Evolutionary conservation across 2,329 filamentous ascomycete species (phyloP).

Genomic region (Anisogramma anomala): DNA sequence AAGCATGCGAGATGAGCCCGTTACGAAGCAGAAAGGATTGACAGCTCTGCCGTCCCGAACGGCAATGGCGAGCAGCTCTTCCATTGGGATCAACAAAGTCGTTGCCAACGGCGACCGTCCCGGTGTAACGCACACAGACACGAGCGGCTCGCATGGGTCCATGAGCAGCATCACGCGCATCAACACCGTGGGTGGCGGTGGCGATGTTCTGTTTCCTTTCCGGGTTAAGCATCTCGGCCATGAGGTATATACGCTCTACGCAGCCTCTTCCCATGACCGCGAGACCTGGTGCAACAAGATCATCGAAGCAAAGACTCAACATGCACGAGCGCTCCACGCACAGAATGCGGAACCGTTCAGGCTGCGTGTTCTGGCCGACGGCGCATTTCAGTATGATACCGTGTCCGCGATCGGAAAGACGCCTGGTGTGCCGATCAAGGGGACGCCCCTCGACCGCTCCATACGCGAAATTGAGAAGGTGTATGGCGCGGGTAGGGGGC

Average conservation of each 20-base stretch:
- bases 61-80: constrained; percentile 43
- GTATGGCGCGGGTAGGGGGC: constrained; percentile 59
- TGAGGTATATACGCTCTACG: constrained; percentile 85
- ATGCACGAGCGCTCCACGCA: constrained; percentile 75
- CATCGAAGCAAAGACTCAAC: constrained; percentile 84
- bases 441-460: constrained; percentile 82
- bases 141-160: constrained; percentile 53
- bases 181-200: constrained; percentile 38
- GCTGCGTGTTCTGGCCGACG: constrained; percentile 81
- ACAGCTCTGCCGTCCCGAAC: constrained; percentile 49
- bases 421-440: constrained; percentile 64
- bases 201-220: constrained; percentile 89
- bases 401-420: constrained; percentile 47
- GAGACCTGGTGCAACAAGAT: constrained; percentile 90
- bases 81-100: constrained; percentile 47
- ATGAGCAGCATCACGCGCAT: constrained; percentile 29
- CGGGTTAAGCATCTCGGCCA: constrained; percentile 90
- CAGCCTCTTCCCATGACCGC: constrained; percentile 60
- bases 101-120: constrained; percentile 42
- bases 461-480: constrained; percentile 77
- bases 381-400: constrained; percentile 73
- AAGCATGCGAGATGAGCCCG: constrained; percentile 81
- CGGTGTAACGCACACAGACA: constrained; percentile 55
- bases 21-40: constrained; percentile 71
- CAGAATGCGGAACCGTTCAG: constrained; percentile 96